Percentiles rank a stretch among this genome's conserved stretches.
These are phyloP conservation scores for Syncephalis plumigaleata DNA, from an alignment of 371 early-diverging fungal genomes.

Conservation along the genomic window DNA sequence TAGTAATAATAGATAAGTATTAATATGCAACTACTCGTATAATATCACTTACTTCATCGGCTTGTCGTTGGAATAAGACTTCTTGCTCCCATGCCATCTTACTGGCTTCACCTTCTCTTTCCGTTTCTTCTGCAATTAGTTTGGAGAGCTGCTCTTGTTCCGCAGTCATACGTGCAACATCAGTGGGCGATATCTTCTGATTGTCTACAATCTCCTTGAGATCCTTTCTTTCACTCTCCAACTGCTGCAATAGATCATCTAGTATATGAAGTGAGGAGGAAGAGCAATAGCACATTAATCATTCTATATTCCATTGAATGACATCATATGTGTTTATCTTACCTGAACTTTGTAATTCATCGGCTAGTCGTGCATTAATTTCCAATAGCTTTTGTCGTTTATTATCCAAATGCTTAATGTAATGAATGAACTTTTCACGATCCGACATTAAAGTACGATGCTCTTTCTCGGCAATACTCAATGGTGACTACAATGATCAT, in stretches of 20 bases:
- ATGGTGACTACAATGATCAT: slow-evolving; percentile 5
- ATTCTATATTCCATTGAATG: too few relatives aligned
- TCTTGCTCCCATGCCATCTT: slow-evolving; percentile 1
- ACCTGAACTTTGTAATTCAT: slow-evolving; percentile 1
- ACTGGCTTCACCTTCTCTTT: background rate
- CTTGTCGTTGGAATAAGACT: background rate
- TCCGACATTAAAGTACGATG: slow-evolving; percentile 4
- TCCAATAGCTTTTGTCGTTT: slow-evolving; percentile 5
- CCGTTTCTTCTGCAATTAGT: background rate
- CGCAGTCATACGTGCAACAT: slow-evolving; percentile 7
- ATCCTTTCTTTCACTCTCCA: slow-evolving; percentile 2
- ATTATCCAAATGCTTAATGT: slow-evolving; percentile 6
- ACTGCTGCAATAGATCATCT: background rate
- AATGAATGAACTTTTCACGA: slow-evolving; percentile 3
- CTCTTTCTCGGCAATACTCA: slow-evolving; percentile 2
- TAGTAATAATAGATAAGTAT: background rate
- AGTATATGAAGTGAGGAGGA: background rate
- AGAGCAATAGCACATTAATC: background rate
- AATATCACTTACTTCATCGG: background rate
- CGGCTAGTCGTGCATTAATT: background rate
- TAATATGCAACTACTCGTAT: background rate
- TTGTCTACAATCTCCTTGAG: slow-evolving; percentile 3
- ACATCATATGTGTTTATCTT: too few relatives aligned
- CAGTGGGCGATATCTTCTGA: slow-evolving; percentile 6
- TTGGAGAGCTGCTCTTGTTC: slow-evolving; percentile 4